phyloP scores from a whole-genome alignment of 139 green algal species.

The Tetraselmis striata region DNA sequence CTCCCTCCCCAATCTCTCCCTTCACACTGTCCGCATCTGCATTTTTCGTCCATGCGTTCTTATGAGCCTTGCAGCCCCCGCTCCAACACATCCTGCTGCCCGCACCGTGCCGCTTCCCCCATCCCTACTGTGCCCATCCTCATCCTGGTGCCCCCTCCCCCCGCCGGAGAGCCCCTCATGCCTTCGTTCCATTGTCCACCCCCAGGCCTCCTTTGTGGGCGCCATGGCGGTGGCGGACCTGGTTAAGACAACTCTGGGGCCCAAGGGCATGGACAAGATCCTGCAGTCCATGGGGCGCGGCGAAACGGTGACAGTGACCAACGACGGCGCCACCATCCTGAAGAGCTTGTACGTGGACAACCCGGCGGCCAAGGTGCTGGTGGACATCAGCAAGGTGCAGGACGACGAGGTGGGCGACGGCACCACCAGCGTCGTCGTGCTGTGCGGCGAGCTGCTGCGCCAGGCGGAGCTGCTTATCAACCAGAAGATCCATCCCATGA shows the following conservation, averaged over 20 bases:
- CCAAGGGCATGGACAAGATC: conserved; percentile 99
- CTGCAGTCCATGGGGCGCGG: conserved; percentile 86
- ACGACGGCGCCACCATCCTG: conserved; percentile 97
- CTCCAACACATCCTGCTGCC: not conserved
- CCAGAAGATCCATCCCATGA: conserved; percentile 96
- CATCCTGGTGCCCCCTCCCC: not conserved
- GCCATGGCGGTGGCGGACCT: conserved; percentile 97
- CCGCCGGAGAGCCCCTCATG: not conserved
- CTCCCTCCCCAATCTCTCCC: not conserved
- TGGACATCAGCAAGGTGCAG: conserved; percentile 93
- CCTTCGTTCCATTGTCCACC: no score
- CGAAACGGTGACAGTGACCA: conserved; percentile 89
- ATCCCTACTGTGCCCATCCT: no score
- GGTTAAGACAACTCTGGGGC: conserved; percentile 95
- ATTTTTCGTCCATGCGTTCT: not conserved
- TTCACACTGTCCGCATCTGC: no score
- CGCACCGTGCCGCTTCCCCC: not conserved
- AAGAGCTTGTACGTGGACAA: conserved; percentile 97
- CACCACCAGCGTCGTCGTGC: conserved; percentile 95
- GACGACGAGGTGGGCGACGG: conserved; percentile 98
- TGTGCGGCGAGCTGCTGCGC: conserved; percentile 92
- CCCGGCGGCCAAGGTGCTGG: conserved; percentile 90
- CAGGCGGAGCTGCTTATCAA: conserved; percentile 92
- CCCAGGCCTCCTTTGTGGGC: conserved; percentile 92
- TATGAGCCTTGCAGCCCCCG: not conserved